Base-by-base conservation (phyloP, 768 basidiomycete species). In the Boletus sp. region DNA sequence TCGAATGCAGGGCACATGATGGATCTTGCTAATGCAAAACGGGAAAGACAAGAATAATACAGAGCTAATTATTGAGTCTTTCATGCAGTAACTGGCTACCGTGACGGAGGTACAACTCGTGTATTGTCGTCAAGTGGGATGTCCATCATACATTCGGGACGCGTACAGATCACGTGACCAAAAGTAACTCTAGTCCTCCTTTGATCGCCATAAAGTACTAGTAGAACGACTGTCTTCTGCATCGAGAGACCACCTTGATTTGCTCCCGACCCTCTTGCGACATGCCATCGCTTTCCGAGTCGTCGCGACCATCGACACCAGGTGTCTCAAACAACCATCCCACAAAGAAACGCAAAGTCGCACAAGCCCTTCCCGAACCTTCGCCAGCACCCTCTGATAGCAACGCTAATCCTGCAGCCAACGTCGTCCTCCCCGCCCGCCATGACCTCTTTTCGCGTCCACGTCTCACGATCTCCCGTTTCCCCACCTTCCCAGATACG, bases 381-480 rank as follows among this genome's bases (percentile, higher is more conserved):
- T 86, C 86, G 0, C 85, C 85, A 28, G 83, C 82, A 35, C 85
- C 86, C 28, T 82, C 82, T 55, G 85, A 86, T 57, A 70, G 75
- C 29, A 77, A 66, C n/a, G 10, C 58, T 36, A 69, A 69, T 39
- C 40, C 70, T 37, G 61, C 68, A 18, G 79, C 76, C 55, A 80
- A 78, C 58, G 73, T 78, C 56, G 78, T 89, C 58, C 80, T 89
- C 52, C 79, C 83, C 15, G 81, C 83, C 12, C 85, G 85, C 32
- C 80, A 84, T 58, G 87, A 90, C 71, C 80, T 90, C 59, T 82
- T 83, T 49, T 80, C 83, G 5, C 80, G 89, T 28, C 86, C 86
- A 1, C 84, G 84, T 49, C 83, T 92, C 40, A 82, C 83, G 35
- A 83, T 90, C 59, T 90, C 89, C 50, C 86, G 90, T 28, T 86